These are phyloP conservation scores for Saccharomycopsis microspora DNA, from an alignment of 805 yeast genomes.

Conservation along the genomic window DNA sequence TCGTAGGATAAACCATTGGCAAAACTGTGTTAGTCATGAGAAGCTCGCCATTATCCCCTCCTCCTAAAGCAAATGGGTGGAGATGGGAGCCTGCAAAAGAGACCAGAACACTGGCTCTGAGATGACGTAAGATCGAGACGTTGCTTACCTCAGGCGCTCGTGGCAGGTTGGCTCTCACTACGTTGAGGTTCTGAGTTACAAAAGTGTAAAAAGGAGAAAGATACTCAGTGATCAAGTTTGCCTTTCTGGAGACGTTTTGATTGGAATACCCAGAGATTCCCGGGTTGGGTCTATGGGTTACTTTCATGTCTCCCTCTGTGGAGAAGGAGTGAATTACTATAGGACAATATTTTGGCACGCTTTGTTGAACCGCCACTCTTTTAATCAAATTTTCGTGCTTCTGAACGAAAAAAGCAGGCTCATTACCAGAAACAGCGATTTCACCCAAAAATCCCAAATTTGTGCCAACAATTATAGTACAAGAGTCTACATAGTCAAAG, in stretches of 20 bases:
- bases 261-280: conserved; percentile 22
- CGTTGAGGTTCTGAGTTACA: background rate
- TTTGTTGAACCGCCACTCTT: conserved; percentile 22
- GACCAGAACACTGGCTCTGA: background rate
- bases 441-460: conserved; percentile 51
- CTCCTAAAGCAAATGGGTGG: conserved; percentile 9
- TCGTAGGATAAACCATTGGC: background rate
- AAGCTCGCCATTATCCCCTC: conserved; percentile 7
- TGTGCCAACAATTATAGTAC: conserved; percentile 43
- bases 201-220: background rate
- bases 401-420: conserved; percentile 29
- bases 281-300: conserved; percentile 17
- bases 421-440: conserved; percentile 22
- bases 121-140: background rate
- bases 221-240: conserved; percentile 1
- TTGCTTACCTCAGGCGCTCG: background rate
- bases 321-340: conserved; percentile 25
- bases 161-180: background rate
- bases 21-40: background rate
- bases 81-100: conserved; percentile 1
- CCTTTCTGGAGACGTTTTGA: conserved; percentile 21
- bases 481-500: conserved; percentile 34
- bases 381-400: conserved; percentile 27
- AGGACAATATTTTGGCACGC: conserved; percentile 26
- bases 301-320: conserved; percentile 31